phyloP scores from a whole-genome alignment of 345 rosid genomes.

The Melaleuca quinquenervia region DNA sequence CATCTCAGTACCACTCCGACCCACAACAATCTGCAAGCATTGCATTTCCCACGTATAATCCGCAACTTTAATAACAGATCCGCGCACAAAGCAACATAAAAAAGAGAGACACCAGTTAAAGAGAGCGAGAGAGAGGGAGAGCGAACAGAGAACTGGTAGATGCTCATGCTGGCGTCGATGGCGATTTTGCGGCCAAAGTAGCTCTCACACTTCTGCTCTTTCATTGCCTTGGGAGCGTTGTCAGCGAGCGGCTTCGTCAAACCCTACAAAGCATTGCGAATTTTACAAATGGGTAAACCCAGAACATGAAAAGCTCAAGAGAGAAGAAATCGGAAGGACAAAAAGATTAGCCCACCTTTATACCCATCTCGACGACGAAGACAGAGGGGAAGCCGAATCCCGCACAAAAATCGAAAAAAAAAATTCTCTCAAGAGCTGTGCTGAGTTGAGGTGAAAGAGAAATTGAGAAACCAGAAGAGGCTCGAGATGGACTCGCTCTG shows the following conservation, averaged over 20 bases:
- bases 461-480: background rate
- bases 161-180: constrained; percentile 98
- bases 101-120: background rate
- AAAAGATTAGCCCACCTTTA: background rate
- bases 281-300: background rate
- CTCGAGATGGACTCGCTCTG: background rate
- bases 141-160: constrained; percentile 74
- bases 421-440: background rate
- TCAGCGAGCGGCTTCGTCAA: constrained; percentile 95
- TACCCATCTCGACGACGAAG: background rate
- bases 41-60: background rate
- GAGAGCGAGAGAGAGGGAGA: constrained; percentile 11
- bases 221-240: constrained; percentile 81
- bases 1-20: constrained; percentile 86
- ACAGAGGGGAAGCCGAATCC: background rate
- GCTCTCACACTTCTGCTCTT: constrained; percentile 89
- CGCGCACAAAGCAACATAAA: background rate
- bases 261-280: constrained; percentile 35
- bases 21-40: constrained; percentile 72
- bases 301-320: background rate
- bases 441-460: background rate
- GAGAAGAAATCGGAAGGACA: background rate
- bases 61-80: background rate
- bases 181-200: constrained; percentile 92
- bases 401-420: no score